phyloP scores from a whole-genome alignment of 164 flowering plant genomes.

The Macadamia tetraphylla region DNA sequence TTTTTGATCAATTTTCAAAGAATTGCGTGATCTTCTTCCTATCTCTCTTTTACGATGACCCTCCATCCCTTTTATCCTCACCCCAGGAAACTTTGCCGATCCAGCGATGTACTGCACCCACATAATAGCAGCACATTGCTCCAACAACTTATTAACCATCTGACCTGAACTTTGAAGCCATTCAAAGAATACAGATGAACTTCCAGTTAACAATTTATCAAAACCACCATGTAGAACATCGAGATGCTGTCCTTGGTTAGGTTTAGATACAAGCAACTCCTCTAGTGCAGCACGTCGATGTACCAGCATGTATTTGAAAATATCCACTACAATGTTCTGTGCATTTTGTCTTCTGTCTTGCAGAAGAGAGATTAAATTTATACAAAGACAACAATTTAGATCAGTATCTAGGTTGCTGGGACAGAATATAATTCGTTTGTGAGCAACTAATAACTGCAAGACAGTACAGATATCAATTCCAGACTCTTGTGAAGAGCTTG shows the following conservation, averaged over 20 bases:
- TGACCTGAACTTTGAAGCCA: constrained; percentile 79
- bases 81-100: constrained; percentile 87
- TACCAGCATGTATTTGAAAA: constrained; percentile 74
- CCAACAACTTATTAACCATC: constrained; percentile 69
- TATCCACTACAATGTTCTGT: constrained; percentile 66
- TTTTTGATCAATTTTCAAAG: constrained; percentile 49
- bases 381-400: constrained; percentile 81
- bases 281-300: constrained; percentile 89
- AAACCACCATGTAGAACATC: constrained; percentile 96
- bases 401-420: constrained; percentile 91
- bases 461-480: constrained; percentile 68
- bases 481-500: constrained; percentile 36
- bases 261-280: constrained; percentile 86
- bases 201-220: constrained; percentile 76
- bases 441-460: constrained; percentile 82
- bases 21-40: constrained; percentile 66
- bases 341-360: constrained; percentile 55
- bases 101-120: constrained; percentile 95
- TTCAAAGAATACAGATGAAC: constrained; percentile 56
- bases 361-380: constrained; percentile 83
- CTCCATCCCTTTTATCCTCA: constrained; percentile 91
- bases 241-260: constrained; percentile 69
- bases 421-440: constrained; percentile 79
- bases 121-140: constrained; percentile 88
- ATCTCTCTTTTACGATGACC: constrained; percentile 85